Evolutionary conservation across 257 asterid genomes (phyloP), one percentile per base, ranked within the genome.

Genomic region (Buddleja alternifolia): DNA sequence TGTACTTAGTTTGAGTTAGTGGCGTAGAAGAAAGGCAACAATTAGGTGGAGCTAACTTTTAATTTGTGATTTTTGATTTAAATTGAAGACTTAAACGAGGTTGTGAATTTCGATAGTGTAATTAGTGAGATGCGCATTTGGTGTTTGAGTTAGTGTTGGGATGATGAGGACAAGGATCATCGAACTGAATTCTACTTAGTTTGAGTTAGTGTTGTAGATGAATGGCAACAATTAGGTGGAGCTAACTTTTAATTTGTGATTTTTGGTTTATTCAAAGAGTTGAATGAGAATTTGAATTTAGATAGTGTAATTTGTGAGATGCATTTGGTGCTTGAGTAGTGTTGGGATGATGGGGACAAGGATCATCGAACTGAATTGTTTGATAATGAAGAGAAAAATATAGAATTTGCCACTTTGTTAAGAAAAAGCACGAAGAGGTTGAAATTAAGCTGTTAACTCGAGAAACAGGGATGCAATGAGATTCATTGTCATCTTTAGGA

Each of bases 261-360:
- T 34, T 39, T 60, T 44, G 69, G 44, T 66, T 71, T 50, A 15
- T 16, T 69, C 67, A 8, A 48, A 53, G 70, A 54, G 17, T 72
- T 42, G 14, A 67, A 11, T 67, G 60, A 9, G 42, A 32, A 21
- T 16, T 6, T 46, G 45, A 60, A 48, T 7, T n/a, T 29, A 29
- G 34, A 29, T 5, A 29, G 34, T 63, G 36, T 60, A 47, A 36
- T 45, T 42, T 1, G 53, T 25, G 6, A 15, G 63, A 36, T 59
- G 73, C 63, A 40, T 51, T 10, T 71, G 73, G n/a, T 29, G 61
- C 57, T 59, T 11, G 46, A 44, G 47, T 10, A 8, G 67, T 32
- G 9, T 20, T 34, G 10, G 66, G 48, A 36, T 54, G 54, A n/a
- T 29, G 34, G 34, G 34, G 5, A 1, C 34, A 29, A 5, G 34